A percentile compares a stretch with the other conserved stretches of the same genome.
phyloP scores from a whole-genome alignment of 2,329 filamentous ascomycete genomes.

The Fusarium abutilonis region DNA sequence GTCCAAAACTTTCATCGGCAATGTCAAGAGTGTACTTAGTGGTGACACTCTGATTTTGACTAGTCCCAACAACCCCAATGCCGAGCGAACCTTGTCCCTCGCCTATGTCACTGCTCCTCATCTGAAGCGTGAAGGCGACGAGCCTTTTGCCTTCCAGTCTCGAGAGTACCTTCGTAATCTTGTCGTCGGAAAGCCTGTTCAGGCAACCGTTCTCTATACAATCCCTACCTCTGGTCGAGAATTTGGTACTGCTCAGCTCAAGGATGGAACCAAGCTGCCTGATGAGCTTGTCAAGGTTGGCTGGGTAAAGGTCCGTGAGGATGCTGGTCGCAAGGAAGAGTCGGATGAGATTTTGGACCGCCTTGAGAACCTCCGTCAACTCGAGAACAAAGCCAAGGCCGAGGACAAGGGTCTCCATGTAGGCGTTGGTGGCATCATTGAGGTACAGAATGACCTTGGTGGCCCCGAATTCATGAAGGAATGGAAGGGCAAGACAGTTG shows the following conservation, averaged over 20 bases:
- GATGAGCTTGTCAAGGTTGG: constrained; percentile 87
- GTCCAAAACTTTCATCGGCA: constrained; percentile 69
- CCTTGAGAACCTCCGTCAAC: constrained; percentile 78
- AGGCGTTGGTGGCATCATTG: constrained; percentile 71
- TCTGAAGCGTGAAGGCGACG: constrained; percentile 87
- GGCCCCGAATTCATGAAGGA: constrained; percentile 82
- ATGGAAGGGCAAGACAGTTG: constrained; percentile 85
- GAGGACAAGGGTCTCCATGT: constrained; percentile 86
- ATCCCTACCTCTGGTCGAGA: constrained; percentile 87
- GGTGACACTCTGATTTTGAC: constrained; percentile 90
- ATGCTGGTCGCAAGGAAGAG: constrained; percentile 91
- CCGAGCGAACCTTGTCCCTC: constrained; percentile 87
- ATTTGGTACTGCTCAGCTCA: constrained; percentile 82
- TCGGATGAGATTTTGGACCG: constrained; percentile 76
- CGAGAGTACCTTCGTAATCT: constrained; percentile 90
- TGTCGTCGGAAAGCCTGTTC: constrained; percentile 84
- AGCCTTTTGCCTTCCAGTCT: constrained; percentile 92
- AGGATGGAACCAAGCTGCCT: constrained; percentile 79
- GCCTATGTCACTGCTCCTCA: constrained; percentile 93
- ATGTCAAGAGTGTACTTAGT: constrained; percentile 93
- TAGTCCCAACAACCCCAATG: constrained; percentile 80
- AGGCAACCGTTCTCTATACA: constrained; percentile 87
- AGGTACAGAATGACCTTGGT: constrained; percentile 82
- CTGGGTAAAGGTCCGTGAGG: constrained; percentile 93
- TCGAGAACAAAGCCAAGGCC: constrained; percentile 81